Percentiles rank a stretch among this genome's conserved stretches.
Conservation (phyloP, 768 basidiomycete genomes). For the Mycena pura region DNA sequence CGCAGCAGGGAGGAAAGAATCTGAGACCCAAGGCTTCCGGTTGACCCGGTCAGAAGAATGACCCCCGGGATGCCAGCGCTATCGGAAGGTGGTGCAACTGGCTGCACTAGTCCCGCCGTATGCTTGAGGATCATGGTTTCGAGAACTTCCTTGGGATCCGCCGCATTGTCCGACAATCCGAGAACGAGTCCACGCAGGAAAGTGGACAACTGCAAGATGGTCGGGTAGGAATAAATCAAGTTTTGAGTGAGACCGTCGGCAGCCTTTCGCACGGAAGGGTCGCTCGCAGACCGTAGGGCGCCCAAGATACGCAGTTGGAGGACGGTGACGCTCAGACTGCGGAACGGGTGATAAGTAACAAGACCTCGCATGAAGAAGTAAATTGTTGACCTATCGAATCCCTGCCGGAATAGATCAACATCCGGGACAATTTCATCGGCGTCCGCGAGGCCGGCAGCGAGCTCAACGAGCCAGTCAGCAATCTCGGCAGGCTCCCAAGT, state of each 20-base stretch:
- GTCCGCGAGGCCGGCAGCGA: background rate
- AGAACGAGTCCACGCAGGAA: background rate
- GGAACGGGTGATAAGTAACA: background rate
- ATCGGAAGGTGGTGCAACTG: too few relatives aligned
- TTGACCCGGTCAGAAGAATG: too few relatives aligned
- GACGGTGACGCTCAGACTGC: slow-evolving; percentile 38
- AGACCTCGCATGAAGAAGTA: background rate
- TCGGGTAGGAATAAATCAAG: background rate
- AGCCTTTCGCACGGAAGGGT: background rate
- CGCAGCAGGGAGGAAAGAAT: too few relatives aligned
- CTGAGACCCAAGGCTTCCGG: too few relatives aligned
- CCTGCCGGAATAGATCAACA: slow-evolving; percentile 2
- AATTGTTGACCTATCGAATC: slow-evolving; percentile 10
- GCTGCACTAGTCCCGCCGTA: background rate
- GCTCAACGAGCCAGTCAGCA: background rate
- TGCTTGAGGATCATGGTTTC: background rate
- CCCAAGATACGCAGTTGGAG: slow-evolving; percentile 23
- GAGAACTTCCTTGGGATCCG: background rate
- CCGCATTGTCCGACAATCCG: background rate
- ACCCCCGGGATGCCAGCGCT: too few relatives aligned
- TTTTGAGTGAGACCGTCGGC: background rate
- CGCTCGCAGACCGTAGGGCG: background rate
- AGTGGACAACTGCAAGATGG: slow-evolving; percentile 13
- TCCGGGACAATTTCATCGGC: background rate
- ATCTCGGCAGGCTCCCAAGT: background rate